phyloP scores from a whole-genome alignment of 1,139 yeast genomes.

The Scheffersomyces quercinus region DNA sequence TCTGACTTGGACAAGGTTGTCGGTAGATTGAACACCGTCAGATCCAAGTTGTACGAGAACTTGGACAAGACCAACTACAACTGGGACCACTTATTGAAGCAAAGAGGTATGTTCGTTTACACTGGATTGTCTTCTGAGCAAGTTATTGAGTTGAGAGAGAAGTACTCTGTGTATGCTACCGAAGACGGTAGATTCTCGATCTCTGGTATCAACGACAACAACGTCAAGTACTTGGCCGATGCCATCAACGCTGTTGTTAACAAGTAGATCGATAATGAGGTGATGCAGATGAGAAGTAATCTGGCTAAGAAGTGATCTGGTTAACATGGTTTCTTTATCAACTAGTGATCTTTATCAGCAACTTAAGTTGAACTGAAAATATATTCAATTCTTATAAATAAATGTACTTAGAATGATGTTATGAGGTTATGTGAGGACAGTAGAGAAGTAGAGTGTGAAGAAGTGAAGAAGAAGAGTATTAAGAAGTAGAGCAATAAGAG shows the following conservation, averaged over 20 bases:
- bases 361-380: no score
- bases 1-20: conserved; percentile 73
- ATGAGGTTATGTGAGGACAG: no score
- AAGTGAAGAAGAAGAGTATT: no score
- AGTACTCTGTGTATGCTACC: conserved; percentile 81
- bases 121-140: conserved; percentile 78
- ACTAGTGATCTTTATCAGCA: no score
- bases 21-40: conserved; percentile 72
- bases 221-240: conserved; percentile 80
- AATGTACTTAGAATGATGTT: no score
- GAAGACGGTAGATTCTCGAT: conserved; percentile 89
- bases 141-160: conserved; percentile 65
- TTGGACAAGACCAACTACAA: conserved; percentile 57
- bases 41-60: conserved; percentile 62
- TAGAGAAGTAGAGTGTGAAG: no score
- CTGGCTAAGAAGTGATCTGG: no score
- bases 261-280: conserved; percentile 14
- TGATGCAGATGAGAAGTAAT: no score
- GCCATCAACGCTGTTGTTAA: conserved; percentile 63
- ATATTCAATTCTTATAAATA: no score
- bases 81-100: conserved; percentile 87
- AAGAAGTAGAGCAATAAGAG: not conserved
- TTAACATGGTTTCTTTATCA: no score
- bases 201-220: conserved; percentile 80
- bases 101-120: conserved; percentile 96